These are phyloP conservation scores for Podaxis carcinomalis DNA, from an alignment of 768 basidiomycete genomes.

Conservation along the genomic window DNA sequence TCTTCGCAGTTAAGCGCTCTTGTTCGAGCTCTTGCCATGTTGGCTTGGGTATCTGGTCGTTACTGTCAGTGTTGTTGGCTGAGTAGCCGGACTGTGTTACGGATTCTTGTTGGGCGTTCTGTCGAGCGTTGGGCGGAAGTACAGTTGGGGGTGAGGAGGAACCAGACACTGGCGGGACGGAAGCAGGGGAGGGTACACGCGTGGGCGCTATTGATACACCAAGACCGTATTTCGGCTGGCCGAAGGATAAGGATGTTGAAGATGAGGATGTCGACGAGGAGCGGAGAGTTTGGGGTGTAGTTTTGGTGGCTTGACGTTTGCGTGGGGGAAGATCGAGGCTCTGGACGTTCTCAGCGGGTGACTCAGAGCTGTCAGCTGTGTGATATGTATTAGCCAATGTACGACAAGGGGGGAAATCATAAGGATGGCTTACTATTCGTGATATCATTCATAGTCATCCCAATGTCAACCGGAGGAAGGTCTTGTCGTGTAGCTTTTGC, in stretches of 20 bases:
- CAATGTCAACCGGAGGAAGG: slow-evolving; percentile 14
- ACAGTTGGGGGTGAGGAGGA: slow-evolving; percentile 12
- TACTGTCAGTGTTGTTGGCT: background rate
- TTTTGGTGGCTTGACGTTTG: slow-evolving; percentile 15
- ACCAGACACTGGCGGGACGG: slow-evolving; percentile 2
- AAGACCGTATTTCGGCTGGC: background rate
- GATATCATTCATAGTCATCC: slow-evolving; percentile 36
- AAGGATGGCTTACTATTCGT: slow-evolving; percentile 35
- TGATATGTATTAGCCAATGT: background rate
- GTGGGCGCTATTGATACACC: background rate
- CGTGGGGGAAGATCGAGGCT: background rate
- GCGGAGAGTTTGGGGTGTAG: background rate
- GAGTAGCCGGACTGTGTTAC: background rate
- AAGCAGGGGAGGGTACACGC: background rate
- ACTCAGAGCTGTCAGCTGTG: slow-evolving; percentile 9
- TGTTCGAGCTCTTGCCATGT: slow-evolving; percentile 21
- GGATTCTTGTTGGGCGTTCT: background rate
- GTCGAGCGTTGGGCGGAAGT: background rate
- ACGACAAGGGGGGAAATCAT: background rate
- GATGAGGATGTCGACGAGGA: slow-evolving; percentile 1
- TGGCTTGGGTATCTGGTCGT: background rate
- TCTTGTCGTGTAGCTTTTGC: slow-evolving; percentile 20
- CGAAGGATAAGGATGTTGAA: slow-evolving; percentile 3
- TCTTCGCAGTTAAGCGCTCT: slow-evolving; percentile 23
- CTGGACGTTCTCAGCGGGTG: background rate